These are phyloP conservation scores for Madurella fahalii DNA, from an alignment of 2,329 filamentous ascomycete species.

Conservation along the genomic window DNA sequence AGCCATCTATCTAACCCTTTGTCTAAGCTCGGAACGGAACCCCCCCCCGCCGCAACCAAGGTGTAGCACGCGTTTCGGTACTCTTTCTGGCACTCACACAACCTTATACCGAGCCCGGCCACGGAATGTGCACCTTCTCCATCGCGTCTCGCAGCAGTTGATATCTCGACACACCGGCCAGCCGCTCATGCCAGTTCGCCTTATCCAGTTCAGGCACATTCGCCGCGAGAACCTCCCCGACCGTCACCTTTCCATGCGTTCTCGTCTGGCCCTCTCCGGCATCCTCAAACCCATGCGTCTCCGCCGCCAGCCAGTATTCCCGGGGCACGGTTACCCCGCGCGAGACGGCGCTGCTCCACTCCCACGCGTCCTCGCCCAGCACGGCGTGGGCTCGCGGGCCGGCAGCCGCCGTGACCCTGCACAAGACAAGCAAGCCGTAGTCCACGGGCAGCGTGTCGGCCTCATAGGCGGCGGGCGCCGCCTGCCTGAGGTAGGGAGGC, in stretches of 20 bases:
- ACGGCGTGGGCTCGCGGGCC: not conserved
- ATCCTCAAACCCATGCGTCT: constrained; percentile 14
- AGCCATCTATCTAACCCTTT: too few relatives aligned
- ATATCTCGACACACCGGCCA: constrained; percentile 16
- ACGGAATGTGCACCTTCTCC: constrained; percentile 13
- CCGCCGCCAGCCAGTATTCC: constrained; percentile 9
- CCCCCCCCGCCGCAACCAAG: too few relatives aligned
- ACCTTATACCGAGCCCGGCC: not conserved
- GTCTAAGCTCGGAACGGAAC: too few relatives aligned
- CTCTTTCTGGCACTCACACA: too few relatives aligned
- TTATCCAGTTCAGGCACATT: constrained; percentile 12
- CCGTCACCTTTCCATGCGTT: constrained; percentile 15
- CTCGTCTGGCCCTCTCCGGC: not conserved
- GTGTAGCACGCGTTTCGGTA: too few relatives aligned
- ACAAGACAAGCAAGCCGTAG: constrained; percentile 14
- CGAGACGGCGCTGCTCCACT: constrained; percentile 5
- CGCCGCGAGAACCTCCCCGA: constrained; percentile 11
- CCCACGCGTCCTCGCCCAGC: not conserved
- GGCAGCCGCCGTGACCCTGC: not conserved
- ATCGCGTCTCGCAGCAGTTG: constrained; percentile 13
- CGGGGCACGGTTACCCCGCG: constrained; percentile 8
- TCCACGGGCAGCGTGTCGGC: constrained; percentile 1
- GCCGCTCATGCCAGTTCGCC: constrained; percentile 15
- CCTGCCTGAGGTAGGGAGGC: too few relatives aligned
- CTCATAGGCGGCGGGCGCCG: not conserved